A percentile compares a stretch with the other conserved stretches of the same genome.
Conservation (phyloP, 345 rosid species). For the Mallotus nudiflorus region DNA sequence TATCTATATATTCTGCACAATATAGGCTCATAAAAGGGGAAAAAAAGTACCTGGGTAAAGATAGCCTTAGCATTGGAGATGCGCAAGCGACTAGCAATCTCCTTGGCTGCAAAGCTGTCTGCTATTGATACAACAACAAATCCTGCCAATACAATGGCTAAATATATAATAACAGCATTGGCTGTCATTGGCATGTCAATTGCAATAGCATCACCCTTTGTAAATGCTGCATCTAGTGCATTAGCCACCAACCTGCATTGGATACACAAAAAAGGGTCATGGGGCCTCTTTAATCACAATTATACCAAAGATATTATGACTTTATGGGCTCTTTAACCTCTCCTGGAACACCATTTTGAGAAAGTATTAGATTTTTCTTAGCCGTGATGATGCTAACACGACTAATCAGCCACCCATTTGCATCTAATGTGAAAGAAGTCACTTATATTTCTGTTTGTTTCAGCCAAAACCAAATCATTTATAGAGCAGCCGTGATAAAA, state of each 20-base stretch:
- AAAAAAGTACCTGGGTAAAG: conserved; percentile 79
- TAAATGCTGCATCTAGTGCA: conserved; percentile 56
- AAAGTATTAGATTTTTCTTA: neutral
- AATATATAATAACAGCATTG: conserved; percentile 74
- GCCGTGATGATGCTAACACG: neutral
- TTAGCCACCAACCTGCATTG: conserved; percentile 74
- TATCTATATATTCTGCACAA: neutral
- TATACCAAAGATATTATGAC: too few relatives aligned
- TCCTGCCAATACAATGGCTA: conserved; percentile 81
- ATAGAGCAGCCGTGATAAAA: neutral
- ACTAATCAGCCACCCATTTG: neutral
- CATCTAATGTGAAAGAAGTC: neutral
- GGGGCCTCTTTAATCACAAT: neutral
- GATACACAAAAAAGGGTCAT: neutral
- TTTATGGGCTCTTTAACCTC: too few relatives aligned
- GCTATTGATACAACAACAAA: conserved; percentile 87
- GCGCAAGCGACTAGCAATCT: conserved; percentile 74
- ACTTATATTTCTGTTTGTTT: neutral
- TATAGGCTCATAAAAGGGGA: neutral
- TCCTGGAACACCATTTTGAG: neutral
- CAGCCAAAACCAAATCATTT: neutral
- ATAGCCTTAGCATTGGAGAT: conserved; percentile 80
- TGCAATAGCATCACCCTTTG: conserved; percentile 81
- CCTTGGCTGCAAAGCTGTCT: conserved; percentile 88
- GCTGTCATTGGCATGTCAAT: conserved; percentile 97